Conservation (phyloP, 768 basidiomycete genomes). For the Auriscalpium orientale region DNA sequence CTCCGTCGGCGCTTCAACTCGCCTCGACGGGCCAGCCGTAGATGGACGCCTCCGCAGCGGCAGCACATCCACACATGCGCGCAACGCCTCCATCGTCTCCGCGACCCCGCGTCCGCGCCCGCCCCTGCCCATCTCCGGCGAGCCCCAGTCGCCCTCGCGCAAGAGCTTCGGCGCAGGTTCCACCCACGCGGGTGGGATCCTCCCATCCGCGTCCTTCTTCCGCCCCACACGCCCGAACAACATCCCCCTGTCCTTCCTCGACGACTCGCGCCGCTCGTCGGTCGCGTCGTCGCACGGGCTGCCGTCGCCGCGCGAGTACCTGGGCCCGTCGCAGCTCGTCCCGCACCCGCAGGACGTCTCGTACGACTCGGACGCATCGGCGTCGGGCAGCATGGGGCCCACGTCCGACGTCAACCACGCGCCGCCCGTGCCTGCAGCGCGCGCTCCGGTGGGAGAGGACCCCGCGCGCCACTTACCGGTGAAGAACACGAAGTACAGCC, state of each 20-base stretch:
- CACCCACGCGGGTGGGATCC: slow-evolving; percentile 68
- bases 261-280: slow-evolving; percentile 26
- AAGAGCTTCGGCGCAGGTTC: slow-evolving; percentile 15
- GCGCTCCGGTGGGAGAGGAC: slow-evolving; percentile 20
- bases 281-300: slow-evolving; percentile 20
- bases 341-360: slow-evolving; percentile 30
- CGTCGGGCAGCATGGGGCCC: slow-evolving; percentile 22
- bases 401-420: slow-evolving; percentile 13
- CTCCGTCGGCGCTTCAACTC: slow-evolving; percentile 13
- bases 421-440: slow-evolving; percentile 4
- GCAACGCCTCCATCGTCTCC: slow-evolving; percentile 10
- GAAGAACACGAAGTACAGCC: slow-evolving; percentile 48
- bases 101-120: slow-evolving; percentile 8
- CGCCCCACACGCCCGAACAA: slow-evolving; percentile 56
- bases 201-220: slow-evolving; percentile 76
- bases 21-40: slow-evolving; percentile 4
- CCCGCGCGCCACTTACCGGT: slow-evolving; percentile 27
- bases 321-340: slow-evolving; percentile 30
- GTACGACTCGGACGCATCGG: slow-evolving; percentile 39
- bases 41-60: slow-evolving; percentile 4
- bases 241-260: slow-evolving; percentile 32
- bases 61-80: slow-evolving; percentile 4
- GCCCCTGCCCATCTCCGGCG: background rate
- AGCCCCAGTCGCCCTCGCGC: slow-evolving; percentile 10
- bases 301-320: slow-evolving; percentile 5